Base-by-base conservation (phyloP, 257 asterid species). In the Capsicum pubescens region DNA sequence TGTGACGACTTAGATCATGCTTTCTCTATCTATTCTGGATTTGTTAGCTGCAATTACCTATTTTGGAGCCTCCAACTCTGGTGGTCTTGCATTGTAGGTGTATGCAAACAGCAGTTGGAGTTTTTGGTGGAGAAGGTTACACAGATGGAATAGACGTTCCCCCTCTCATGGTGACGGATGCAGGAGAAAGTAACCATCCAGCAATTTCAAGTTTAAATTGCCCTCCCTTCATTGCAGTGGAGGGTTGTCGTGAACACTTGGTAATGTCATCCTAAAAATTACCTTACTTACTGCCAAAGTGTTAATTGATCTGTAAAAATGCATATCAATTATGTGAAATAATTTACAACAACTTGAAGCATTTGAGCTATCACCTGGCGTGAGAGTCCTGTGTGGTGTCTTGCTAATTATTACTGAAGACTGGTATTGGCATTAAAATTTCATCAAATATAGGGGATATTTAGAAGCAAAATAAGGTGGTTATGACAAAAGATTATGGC, bases 21-120 rank as follows among this genome's bases (percentile, higher is more conserved):
- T 70, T 70, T 70, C 79, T 3, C 79, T 44, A 17, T 44, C 35
- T 44, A 42, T 80, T 39, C 26, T 82, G 81, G n/a, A 63, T 54
- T 46, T 86, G 57, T 44, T 54, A 46, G 21, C 83, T 64, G 55
- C 50, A 54, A 58, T 59, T 17, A 57, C 21, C 39, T 12, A 32
- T 12, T 44, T 44, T 63, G 63, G 46, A 21, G 68, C 68, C 63
- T 76, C 6, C 48, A 76, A 76, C 81, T 52, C 52, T 76, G 14
- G 48, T 76, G 46, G 61, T 81, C 85, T 89, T 87, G 70, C 80
- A 46, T 86, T 91, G 79, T 90, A 95, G 99, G 97, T 93, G 98
- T 61, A 92, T 95, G 95, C 98, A 95, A 89, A 94, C 99, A 84
- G 99, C 99, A 72, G 98, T 90, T 86, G 99, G 98, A 32, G 95